phyloP scores from a whole-genome alignment of 805 yeast genomes.

The Zygosaccharomyces pseudorouxii region DNA sequence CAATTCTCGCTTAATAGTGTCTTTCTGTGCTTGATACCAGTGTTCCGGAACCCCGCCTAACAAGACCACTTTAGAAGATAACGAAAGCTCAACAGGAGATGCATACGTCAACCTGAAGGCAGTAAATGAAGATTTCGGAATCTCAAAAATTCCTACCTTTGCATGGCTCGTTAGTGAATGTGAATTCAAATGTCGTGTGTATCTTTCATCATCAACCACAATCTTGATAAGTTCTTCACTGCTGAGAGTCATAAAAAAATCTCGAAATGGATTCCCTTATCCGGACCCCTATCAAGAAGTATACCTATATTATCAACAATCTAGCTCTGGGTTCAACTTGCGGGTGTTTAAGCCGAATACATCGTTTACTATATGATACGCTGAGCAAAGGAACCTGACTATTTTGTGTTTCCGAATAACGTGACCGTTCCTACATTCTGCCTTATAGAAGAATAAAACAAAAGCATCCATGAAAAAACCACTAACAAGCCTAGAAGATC shows the following conservation, averaged over 20 bases:
- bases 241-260: constrained; percentile 14
- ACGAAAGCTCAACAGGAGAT: constrained; percentile 44
- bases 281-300: neutral
- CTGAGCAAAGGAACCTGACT: neutral
- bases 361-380: neutral
- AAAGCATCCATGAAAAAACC: neutral
- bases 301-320: neutral
- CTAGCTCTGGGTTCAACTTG: too few species aligned
- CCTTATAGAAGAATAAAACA: neutral
- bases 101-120: constrained; percentile 55
- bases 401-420: constrained; percentile 2
- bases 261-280: neutral
- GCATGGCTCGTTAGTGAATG: constrained; percentile 1
- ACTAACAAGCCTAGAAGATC: too few species aligned
- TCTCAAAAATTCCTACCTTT: constrained; percentile 14
- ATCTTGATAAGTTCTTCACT: constrained; percentile 12
- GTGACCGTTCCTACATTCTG: neutral
- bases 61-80: constrained; percentile 44
- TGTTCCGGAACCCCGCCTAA: constrained; percentile 56
- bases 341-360: neutral
- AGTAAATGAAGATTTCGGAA: constrained; percentile 56
- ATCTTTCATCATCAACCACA: constrained; percentile 21
- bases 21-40: constrained; percentile 40
- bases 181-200: constrained; percentile 14
- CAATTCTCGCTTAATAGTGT: constrained; percentile 6